Percentiles rank a stretch among this genome's conserved stretches.
Conservation (phyloP, 2,329 filamentous ascomycete species). For the Neodidymelliopsis sp. region DNA sequence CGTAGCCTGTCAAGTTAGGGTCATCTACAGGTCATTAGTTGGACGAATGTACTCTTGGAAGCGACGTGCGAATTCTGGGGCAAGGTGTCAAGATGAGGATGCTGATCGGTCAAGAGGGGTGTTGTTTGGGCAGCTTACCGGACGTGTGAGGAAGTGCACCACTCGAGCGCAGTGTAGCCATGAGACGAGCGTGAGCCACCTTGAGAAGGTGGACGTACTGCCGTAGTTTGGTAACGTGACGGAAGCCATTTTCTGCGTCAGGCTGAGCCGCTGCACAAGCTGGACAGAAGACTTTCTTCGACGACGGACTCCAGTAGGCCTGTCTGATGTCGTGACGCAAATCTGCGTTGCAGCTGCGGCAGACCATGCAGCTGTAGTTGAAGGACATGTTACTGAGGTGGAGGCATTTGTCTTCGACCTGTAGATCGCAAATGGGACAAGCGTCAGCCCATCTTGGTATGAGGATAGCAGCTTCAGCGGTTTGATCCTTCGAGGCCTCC, state of each 20-base stretch:
- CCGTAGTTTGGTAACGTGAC: constrained; percentile 82
- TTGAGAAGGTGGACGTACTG: constrained; percentile 94
- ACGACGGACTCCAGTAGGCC: constrained; percentile 72
- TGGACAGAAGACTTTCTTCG: constrained; percentile 74
- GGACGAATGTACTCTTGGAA: constrained; percentile 40
- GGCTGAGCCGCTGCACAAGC: constrained; percentile 67
- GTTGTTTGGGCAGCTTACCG: constrained; percentile 54
- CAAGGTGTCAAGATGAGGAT: constrained; percentile 42
- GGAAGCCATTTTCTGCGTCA: constrained; percentile 69
- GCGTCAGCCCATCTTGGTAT: constrained; percentile 69
- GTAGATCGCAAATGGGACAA: constrained; percentile 79
- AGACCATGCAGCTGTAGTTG: constrained; percentile 80
- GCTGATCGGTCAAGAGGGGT: constrained; percentile 26
- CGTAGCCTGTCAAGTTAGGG: constrained; percentile 70
- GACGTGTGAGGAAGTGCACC: constrained; percentile 79
- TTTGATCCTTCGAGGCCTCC: constrained; percentile 50
- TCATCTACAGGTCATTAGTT: constrained; percentile 64
- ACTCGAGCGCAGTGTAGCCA: constrained; percentile 84
- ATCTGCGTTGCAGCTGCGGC: constrained; percentile 75
- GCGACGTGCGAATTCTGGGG: constrained; percentile 39
- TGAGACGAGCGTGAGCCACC: constrained; percentile 86
- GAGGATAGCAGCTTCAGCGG: constrained; percentile 52
- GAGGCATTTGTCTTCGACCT: constrained; percentile 94
- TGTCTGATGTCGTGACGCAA: constrained; percentile 73
- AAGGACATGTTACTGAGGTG: constrained; percentile 78